A percentile compares a stretch with the other conserved stretches of the same genome.
phyloP scores from a whole-genome alignment of 257 asterid species.

The Solanum sejunctum region DNA sequence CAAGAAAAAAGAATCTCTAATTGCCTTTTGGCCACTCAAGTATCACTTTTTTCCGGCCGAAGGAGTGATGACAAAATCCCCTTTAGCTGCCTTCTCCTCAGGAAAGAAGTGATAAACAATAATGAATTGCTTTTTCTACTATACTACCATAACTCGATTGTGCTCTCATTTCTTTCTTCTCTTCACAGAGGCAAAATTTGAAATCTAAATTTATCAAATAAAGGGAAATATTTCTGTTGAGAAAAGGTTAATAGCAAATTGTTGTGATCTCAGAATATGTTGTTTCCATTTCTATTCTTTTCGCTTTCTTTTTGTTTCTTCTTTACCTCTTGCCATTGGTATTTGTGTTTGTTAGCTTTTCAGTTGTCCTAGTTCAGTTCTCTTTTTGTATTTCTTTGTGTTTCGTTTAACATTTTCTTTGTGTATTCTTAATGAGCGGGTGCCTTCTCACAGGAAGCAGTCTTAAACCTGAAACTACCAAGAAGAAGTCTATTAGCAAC shows the following conservation, averaged over 20 bases:
- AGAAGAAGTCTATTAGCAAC: slow-evolving; percentile 67
- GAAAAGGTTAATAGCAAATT: not conserved
- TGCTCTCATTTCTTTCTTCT: not conserved
- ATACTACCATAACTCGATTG: not conserved
- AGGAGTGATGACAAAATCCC: not conserved
- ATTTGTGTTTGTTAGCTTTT: not conserved
- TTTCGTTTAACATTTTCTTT: not conserved
- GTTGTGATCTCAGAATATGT: not conserved
- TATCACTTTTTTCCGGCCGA: not conserved
- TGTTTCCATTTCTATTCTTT: not conserved
- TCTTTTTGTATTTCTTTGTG: not conserved
- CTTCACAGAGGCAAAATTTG: not conserved
- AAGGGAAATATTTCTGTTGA: not conserved
- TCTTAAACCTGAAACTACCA: slow-evolving; percentile 65
- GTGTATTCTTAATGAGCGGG: not conserved
- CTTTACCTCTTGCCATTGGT: not conserved
- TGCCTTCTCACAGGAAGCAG: slow-evolving; percentile 39
- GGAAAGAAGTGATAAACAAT: not conserved
- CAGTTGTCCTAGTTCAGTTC: not conserved
- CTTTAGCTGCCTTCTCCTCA: not conserved
- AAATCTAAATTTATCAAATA: not conserved
- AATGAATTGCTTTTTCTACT: not conserved
- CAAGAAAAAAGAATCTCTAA: not conserved
- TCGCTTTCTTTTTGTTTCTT: not conserved
- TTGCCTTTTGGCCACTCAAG: not conserved